Base-by-base conservation (phyloP, 371 early-diverging fungal genomes). In the Mucor ambiguus region DNA sequence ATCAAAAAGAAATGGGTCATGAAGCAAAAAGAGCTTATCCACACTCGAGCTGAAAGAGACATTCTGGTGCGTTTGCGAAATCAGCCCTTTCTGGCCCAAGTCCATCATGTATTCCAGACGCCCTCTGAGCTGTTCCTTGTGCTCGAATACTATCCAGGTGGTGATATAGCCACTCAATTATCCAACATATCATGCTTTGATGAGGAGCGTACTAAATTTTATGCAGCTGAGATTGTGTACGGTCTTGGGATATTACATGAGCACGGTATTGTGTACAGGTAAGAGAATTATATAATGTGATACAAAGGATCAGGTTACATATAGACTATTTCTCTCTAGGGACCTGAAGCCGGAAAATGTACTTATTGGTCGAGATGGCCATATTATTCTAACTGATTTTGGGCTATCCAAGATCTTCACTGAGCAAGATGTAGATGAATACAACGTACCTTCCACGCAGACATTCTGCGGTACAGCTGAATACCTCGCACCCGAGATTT, bases 381-480 rank as follows among this genome's bases (percentile, higher is more conserved):
- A 95, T 70, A 84, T 96, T 49, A 90, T 92, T 38, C 73, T 96
- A 37, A 87, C 92, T 0, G 96, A 96, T 71, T 95, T 96, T 76
- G 95, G 96, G 0, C 75, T 96, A 12, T 91, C 91, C 29, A 92
- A 90, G 65, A 83, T 89, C 16, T 87, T 90, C 38, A 43, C 74
- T 41, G 32, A 73, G 6, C 41, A 58, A n/a, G 70, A 72, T n/a
- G 28, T 78, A 3, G 57, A 68, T 37, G 71, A 68, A 46, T 58
- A 71, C 10, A 64, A 54, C 32, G 58, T 64, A 9, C 69, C 71
- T n/a, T 79, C 79, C 56, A 96, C 96, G 43, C 87, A 87, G 58
- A 97, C 97, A 0, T 95, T 96, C 70, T 96, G 98, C 70, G 99
- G 99, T 5, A 97, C 99, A 0, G 92, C 97, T 2, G 98, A 96